phyloP scores from a whole-genome alignment of 805 yeast species.

The Jamesozyma piceae region DNA sequence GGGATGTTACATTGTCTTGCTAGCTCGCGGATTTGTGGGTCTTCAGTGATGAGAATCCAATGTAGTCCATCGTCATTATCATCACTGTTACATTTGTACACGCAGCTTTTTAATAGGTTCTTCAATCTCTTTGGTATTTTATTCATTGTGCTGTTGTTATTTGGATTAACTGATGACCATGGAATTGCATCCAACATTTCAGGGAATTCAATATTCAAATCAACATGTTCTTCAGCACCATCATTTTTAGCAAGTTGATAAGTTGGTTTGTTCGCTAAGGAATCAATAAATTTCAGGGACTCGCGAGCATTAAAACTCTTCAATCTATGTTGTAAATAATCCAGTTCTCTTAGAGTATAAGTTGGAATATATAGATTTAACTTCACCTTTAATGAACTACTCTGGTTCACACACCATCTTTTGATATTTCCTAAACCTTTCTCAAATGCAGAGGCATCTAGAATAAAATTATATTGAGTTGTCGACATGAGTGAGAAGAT shows the following conservation, averaged over 20 bases:
- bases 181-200: slow-evolving; percentile 26
- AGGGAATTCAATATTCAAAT: slow-evolving; percentile 41
- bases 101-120: slow-evolving; percentile 47
- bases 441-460: slow-evolving; percentile 61
- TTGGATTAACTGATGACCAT: slow-evolving; percentile 17
- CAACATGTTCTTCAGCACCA: slow-evolving; percentile 1
- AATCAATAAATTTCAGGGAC: slow-evolving; percentile 53
- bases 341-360: slow-evolving; percentile 46
- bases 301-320: slow-evolving; percentile 58
- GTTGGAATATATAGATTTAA: slow-evolving; percentile 45
- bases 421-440: slow-evolving; percentile 61
- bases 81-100: slow-evolving; percentile 43
- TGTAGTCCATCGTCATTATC: slow-evolving; percentile 27
- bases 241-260: slow-evolving; percentile 6
- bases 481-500: neutral
- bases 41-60: slow-evolving; percentile 61
- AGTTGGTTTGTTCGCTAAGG: slow-evolving; percentile 10
- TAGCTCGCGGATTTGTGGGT: slow-evolving; percentile 43
- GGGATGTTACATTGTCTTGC: slow-evolving; percentile 46
- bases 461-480: slow-evolving; percentile 34
- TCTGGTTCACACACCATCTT: slow-evolving; percentile 41
- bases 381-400: slow-evolving; percentile 16
- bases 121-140: slow-evolving; percentile 45
- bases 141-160: slow-evolving; percentile 8
- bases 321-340: slow-evolving; percentile 45